Conservation (phyloP, 106 monocot genomes). For the Amphibolis antarctica region DNA sequence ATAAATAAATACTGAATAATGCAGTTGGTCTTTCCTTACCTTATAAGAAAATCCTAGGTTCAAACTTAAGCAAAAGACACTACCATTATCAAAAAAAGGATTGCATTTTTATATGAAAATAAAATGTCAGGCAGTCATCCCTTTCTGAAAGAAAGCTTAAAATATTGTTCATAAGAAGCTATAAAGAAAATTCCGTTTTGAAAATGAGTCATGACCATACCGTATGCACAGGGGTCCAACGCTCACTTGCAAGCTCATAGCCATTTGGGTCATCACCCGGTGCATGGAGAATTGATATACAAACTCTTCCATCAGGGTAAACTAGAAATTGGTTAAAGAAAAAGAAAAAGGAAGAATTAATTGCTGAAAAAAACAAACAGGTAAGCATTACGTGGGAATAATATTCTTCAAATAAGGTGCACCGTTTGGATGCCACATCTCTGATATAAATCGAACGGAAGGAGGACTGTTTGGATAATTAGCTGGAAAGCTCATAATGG, state of each 20-base stretch:
- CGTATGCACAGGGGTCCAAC: slow-evolving; percentile 80
- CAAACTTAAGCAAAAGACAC: too few relatives aligned
- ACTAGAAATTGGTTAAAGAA: slow-evolving; percentile 22
- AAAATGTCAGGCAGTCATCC: too few relatives aligned
- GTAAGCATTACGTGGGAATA: neutral
- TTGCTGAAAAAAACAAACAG: neutral
- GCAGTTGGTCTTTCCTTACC: too few relatives aligned
- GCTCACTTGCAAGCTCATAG: slow-evolving; percentile 85
- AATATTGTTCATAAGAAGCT: too few relatives aligned
- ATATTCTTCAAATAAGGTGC: too few relatives aligned
- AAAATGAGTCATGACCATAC: too few relatives aligned
- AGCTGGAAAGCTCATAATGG: slow-evolving; percentile 34
- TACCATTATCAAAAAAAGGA: too few relatives aligned
- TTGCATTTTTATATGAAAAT: too few relatives aligned
- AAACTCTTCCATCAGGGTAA: slow-evolving; percentile 69
- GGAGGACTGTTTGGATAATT: slow-evolving; percentile 45
- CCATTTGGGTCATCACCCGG: slow-evolving; percentile 78
- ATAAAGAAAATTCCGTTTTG: too few relatives aligned
- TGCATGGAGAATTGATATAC: slow-evolving; percentile 84
- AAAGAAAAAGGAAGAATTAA: neutral
- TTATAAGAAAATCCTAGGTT: too few relatives aligned
- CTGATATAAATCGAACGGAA: slow-evolving; percentile 42
- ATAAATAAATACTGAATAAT: too few relatives aligned
- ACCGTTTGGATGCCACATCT: slow-evolving; percentile 57
- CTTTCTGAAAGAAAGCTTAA: too few relatives aligned